A percentile compares a stretch with the other conserved stretches of the same genome.
These are phyloP conservation scores for Claviceps humidiphila DNA, from an alignment of 2,329 filamentous ascomycete genomes.

Conservation along the genomic window DNA sequence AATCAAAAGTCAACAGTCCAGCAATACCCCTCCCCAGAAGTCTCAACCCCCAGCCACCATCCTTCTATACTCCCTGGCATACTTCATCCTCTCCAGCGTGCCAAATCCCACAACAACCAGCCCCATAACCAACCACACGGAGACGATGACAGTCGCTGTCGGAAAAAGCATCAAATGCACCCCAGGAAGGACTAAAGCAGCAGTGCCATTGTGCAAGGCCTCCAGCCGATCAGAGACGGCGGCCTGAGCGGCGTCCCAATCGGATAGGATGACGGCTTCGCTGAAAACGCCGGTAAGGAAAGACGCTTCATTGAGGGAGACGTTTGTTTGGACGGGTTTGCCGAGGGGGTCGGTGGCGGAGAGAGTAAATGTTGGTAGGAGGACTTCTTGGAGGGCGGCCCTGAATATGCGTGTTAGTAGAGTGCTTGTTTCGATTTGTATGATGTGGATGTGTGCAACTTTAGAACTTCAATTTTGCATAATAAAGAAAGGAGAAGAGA, in stretches of 20 bases:
- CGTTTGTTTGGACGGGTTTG: conserved; percentile 43
- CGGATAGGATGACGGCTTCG: conserved; percentile 38
- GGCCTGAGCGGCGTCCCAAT: conserved; percentile 32
- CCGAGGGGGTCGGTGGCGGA: conserved; percentile 41
- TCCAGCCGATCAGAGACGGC: conserved; percentile 35
- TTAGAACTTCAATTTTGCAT: too few relatives aligned
- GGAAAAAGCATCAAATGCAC: conserved; percentile 56
- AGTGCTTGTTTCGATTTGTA: too few relatives aligned
- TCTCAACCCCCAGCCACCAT: conserved; percentile 7
- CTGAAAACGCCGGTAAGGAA: conserved; percentile 63
- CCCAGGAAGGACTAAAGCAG: conserved; percentile 58
- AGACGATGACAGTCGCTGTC: conserved; percentile 52
- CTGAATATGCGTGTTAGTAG: conserved; percentile 20
- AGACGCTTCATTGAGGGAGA: conserved; percentile 56
- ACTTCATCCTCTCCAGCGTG: conserved; percentile 52
- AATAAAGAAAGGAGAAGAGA: too few relatives aligned
- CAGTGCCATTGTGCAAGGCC: conserved; percentile 34
- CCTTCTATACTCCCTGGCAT: conserved; percentile 48
- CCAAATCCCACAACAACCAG: conserved; percentile 47
- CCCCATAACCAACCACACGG: conserved; percentile 47
- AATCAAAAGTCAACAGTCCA: too few relatives aligned
- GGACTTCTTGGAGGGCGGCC: conserved; percentile 44
- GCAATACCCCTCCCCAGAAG: too few relatives aligned
- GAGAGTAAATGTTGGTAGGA: conserved; percentile 57
- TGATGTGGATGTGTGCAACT: too few relatives aligned